Percentiles rank a stretch among this genome's conserved stretches.
Conservation (phyloP, 2,329 filamentous ascomycete species). For the Magnaporthiopsis incrustans region DNA sequence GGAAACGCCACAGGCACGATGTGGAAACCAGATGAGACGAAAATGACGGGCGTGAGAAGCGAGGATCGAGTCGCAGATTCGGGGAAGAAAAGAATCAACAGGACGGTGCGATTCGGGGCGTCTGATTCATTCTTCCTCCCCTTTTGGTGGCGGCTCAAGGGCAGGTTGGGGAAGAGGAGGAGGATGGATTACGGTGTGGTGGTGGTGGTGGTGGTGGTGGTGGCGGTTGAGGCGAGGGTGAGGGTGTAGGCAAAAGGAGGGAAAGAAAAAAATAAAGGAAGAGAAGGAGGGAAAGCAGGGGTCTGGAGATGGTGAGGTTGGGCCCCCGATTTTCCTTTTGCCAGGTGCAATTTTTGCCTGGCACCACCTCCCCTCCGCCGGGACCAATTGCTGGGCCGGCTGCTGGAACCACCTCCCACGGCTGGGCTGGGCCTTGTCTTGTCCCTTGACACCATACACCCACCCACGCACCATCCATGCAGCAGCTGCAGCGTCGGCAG, state of each 20-base stretch:
- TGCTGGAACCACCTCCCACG: too few relatives aligned
- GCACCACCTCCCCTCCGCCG: too few relatives aligned
- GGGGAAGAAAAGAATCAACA: constrained; percentile 7
- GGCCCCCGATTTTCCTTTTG: neutral
- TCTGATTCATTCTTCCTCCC: constrained; percentile 6
- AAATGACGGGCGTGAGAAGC: too few relatives aligned
- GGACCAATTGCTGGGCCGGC: too few relatives aligned
- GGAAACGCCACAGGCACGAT: too few relatives aligned
- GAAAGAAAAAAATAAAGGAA: too few relatives aligned
- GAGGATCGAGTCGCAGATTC: neutral
- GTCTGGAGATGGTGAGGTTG: too few relatives aligned
- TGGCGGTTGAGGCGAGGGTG: neutral
- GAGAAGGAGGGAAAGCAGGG: too few relatives aligned
- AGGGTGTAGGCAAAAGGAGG: too few relatives aligned
- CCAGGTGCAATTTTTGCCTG: too few relatives aligned
- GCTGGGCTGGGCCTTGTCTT: too few relatives aligned
- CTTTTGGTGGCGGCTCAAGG: neutral
- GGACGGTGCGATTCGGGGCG: neutral
- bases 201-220: neutral
- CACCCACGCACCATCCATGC: neutral
- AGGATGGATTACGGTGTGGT: constrained; percentile 3
- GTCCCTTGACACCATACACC: too few relatives aligned
- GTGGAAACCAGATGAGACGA: neutral
- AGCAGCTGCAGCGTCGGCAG: neutral
- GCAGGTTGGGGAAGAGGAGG: neutral